Evolutionary conservation across 495 filamentous ascomycete genomes (phyloP).

Genomic region (Neurospora sp.): DNA sequence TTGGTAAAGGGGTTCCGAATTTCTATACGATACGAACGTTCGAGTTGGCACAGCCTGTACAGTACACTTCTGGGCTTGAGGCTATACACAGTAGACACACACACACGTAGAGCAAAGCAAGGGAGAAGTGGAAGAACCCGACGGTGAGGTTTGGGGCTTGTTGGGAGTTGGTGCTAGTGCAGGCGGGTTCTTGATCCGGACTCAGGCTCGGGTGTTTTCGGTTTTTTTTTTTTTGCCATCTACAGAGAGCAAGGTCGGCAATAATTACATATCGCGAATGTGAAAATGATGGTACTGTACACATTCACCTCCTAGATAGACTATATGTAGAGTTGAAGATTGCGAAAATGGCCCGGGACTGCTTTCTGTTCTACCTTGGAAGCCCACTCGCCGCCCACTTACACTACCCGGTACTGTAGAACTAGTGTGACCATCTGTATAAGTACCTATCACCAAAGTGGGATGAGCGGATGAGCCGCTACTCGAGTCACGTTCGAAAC

Average conservation of each 20-base stretch:
- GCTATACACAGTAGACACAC: neutral
- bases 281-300: neutral
- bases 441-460: neutral
- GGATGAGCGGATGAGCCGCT: neutral
- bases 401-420: neutral
- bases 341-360: neutral
- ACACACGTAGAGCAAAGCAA: neutral
- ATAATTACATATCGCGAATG: neutral
- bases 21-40: neutral
- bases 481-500: neutral
- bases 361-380: neutral
- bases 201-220: neutral
- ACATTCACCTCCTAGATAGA: neutral
- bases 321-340: neutral
- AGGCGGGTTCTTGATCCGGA: neutral
- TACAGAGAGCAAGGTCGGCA: neutral
- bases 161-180: neutral
- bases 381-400: neutral
- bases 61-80: neutral
- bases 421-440: neutral
- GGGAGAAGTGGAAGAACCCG: neutral
- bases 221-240: neutral
- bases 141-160: neutral
- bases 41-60: neutral
- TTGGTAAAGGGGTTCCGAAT: neutral